phyloP scores from a whole-genome alignment of 2,329 filamentous ascomycete genomes.

The Paraphoma sp. region DNA sequence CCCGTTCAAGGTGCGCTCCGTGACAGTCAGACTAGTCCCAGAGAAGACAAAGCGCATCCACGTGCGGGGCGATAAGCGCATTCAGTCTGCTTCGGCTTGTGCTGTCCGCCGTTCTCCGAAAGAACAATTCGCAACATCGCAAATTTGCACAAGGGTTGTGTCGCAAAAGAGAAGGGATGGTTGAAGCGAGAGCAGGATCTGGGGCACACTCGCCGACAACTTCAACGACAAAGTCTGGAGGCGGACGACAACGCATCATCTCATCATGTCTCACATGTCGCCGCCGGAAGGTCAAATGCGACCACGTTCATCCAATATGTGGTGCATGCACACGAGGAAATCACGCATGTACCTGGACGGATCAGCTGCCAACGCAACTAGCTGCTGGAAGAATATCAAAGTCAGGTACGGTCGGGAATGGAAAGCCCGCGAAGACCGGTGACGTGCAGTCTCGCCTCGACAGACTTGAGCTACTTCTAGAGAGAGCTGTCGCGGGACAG shows the following conservation, averaged over 20 bases:
- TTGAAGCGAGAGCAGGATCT: constrained; percentile 26
- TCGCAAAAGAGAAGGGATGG: constrained; percentile 24
- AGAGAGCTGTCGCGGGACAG: constrained; percentile 40
- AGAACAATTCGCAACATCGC: constrained; percentile 17
- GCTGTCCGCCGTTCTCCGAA: constrained; percentile 18
- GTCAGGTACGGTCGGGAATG: constrained; percentile 14
- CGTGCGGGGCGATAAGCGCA: constrained; percentile 11
- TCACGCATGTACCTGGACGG: constrained; percentile 46
- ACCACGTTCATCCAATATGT: constrained; percentile 47
- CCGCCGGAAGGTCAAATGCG: constrained; percentile 48
- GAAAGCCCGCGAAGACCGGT: constrained; percentile 31
- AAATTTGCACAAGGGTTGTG: constrained; percentile 12
- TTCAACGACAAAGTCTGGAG: constrained; percentile 30
- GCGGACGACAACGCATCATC: constrained; percentile 46
- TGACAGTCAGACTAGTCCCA: background rate
- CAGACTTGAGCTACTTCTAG: constrained; percentile 44
- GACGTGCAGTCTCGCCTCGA: constrained; percentile 48
- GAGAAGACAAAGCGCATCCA: background rate
- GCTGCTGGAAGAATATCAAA: constrained; percentile 36
- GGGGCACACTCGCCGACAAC: constrained; percentile 30
- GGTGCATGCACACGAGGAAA: constrained; percentile 46
- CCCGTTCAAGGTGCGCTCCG: no score
- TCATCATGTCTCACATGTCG: constrained; percentile 48
- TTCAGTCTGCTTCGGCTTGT: constrained; percentile 10
- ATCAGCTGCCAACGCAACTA: constrained; percentile 28